Evolutionary conservation across 352 stramenopile genomes (phyloP), one percentile per base, ranked within the genome.

Genomic region (Phytophthora brassicae): DNA sequence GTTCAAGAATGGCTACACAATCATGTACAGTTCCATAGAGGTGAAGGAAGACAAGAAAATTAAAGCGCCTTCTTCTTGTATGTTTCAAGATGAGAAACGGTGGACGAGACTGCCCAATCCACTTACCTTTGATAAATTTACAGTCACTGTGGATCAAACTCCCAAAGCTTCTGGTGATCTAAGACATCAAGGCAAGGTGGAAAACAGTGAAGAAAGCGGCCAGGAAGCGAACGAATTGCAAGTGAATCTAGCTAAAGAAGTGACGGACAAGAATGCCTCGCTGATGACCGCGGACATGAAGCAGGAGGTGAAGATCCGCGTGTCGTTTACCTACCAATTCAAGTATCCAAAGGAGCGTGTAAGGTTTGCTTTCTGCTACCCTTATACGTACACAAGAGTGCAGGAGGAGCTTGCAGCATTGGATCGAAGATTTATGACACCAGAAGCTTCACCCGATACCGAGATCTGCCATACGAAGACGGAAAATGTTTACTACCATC

Each of bases 321-420:
- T 92, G 17, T 81, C 68, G 24, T 90, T 88, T 56, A 68, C 71
- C 29, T 89, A 86, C 58, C 59, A 66, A 20, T 92, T 92, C 59
- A 60, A 69, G 39, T 76, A 79, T 48, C 56, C 72, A 14, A 29
- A 71, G 43, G 86, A 95, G 59, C 44, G 74, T 16, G 75, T 91
- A 24, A 88, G 81, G 59, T 92, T 96, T 71, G 84, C 84, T 0
- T 93, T 88, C 45, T 81, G 86, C 8, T 81, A 91, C 43, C 86
- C 86, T 35, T 96, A 95, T 65, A 90, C 88, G 11, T 96, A 94
- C 62, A 87, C 77, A 17, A 69, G 75, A 66, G 52, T 63, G 41
- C 81, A 95, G 68, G 51, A 74, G 3, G 60, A 84, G 14, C 42
- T 96, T 9, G 56, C 62, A 12, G 26, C 45, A 9, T 36, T 86